Evolutionary conservation across 139 green algal genomes (phyloP).

Genomic region (Gonium pectorale): DNA sequence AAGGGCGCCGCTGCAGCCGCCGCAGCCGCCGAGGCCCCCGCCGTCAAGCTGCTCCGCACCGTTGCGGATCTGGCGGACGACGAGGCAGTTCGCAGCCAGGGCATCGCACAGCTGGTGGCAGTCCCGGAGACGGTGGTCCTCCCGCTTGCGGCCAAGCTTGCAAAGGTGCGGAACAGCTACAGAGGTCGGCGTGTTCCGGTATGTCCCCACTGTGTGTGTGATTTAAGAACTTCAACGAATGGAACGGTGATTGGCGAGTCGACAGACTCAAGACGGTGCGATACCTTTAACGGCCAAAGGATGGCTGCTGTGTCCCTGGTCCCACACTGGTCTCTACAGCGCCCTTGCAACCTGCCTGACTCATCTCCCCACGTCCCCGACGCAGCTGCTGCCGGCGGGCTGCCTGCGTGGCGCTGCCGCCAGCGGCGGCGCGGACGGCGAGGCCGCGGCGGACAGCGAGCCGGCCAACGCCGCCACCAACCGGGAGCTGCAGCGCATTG

Average conservation of each 20-base stretch:
- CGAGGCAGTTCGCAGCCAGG: not conserved
- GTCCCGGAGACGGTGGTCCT: conserved; percentile 15
- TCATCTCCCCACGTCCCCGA: too few relatives aligned
- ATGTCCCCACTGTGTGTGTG: too few relatives aligned
- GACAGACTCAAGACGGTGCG: too few relatives aligned
- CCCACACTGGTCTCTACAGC: too few relatives aligned
- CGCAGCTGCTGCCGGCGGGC: conserved; percentile 7
- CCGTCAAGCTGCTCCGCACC: not conserved
- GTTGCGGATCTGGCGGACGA: conserved; percentile 3
- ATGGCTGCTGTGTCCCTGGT: too few relatives aligned
- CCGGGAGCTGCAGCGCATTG: conserved; percentile 23
- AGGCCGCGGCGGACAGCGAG: not conserved
- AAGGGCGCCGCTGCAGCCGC: not conserved
- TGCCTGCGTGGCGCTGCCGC: not conserved
- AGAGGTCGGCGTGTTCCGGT: too few relatives aligned
- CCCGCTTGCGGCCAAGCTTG: conserved; percentile 14
- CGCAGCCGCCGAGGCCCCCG: not conserved
- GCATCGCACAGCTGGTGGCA: conserved; percentile 6
- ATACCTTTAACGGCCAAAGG: too few relatives aligned
- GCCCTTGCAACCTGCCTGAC: too few relatives aligned
- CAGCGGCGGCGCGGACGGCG: not conserved
- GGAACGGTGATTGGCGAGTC: too few relatives aligned
- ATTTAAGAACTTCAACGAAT: too few relatives aligned
- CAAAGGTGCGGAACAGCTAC: too few relatives aligned
- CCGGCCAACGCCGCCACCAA: conserved; percentile 16